Evolutionary conservation across 1,139 yeast species (phyloP), one percentile per base, ranked within the genome.

Genomic region (Taiozyma onychis): DNA sequence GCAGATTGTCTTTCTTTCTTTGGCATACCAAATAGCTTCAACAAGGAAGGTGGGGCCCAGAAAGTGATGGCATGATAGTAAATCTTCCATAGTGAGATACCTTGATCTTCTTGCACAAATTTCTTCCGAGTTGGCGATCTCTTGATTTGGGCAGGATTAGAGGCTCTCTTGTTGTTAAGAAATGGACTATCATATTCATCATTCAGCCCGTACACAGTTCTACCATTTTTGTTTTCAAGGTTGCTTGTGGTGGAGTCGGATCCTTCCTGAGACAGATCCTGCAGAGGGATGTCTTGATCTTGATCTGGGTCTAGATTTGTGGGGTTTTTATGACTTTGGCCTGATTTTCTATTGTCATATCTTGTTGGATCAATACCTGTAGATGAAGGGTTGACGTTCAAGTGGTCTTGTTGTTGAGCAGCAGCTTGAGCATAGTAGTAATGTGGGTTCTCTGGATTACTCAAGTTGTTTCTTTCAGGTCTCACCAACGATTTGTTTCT

Each of bases 1-100:
- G 98, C 98, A 74, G 83, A 81, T 66, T 89, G 97, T 56, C 96
- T 80, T 47, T 83, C 90, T 59, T 81, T 81, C 30, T 88, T 83
- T 42, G 78, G 78, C 77, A 91, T 78, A 5, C 98, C 98, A 68
- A 81, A 87, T 49, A 86, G 67, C 47, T 74, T 73, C 62, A 93
- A 71, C 35, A 91, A 57, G 0, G 91, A 85, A 3, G 85, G 78
- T 1, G 97, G 96, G 3, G 96, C 95, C 95, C 97, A 91, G 66
- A 89, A 89, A 0, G 98, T 91, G 41, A 93, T 70, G 11, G 78
- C 59, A 61, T 81, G 80, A 66, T 97, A 90, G 68, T 89, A 93
- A 1, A 83, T 73, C 59, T 82, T 80, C 99, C 98, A 93, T 50
- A 81, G 72, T 43, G 88, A 81, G 44, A 81, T 68, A 10, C 64